phyloP scores from a whole-genome alignment of 306 rosid species.

The Cicer chorassanicum region DNA sequence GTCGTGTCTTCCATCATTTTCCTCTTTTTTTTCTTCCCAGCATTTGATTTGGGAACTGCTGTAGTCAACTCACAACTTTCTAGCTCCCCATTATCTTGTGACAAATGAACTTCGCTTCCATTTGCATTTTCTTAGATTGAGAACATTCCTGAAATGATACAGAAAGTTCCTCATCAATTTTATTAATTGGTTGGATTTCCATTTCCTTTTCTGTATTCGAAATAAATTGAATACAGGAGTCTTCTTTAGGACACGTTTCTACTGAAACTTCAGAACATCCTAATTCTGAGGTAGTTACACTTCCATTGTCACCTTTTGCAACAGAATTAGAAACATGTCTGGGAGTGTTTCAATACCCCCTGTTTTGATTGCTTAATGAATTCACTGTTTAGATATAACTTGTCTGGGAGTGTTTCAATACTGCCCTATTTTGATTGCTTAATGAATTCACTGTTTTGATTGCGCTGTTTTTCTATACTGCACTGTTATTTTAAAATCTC shows the following conservation, averaged over 20 bases:
- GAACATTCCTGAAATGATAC: slow-evolving; percentile 50
- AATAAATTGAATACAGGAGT: slow-evolving; percentile 42
- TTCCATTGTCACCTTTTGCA: slow-evolving; percentile 43
- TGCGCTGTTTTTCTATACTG: no score
- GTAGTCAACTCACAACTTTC: slow-evolving; percentile 48
- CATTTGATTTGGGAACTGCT: slow-evolving; percentile 45
- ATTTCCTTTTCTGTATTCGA: slow-evolving; percentile 41
- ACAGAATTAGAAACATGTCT: slow-evolving; percentile 40
- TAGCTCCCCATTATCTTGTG: slow-evolving; percentile 46
- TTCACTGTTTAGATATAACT: no score
- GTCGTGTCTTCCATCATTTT: slow-evolving; percentile 52
- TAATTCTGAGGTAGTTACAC: slow-evolving; percentile 24
- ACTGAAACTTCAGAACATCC: slow-evolving; percentile 46
- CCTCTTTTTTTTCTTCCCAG: slow-evolving; percentile 58
- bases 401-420: no score
- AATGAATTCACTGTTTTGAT: no score
- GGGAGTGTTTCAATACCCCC: no score
- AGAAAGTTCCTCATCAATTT: slow-evolving; percentile 47
- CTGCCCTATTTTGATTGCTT: slow-evolving; percentile 41
- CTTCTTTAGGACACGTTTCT: slow-evolving; percentile 47
- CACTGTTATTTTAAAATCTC: no score
- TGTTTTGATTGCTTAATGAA: slow-evolving; percentile 39
- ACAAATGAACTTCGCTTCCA: slow-evolving; percentile 49
- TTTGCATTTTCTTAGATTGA: slow-evolving; percentile 44
- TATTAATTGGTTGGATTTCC: slow-evolving; percentile 36